These are phyloP conservation scores for Rosa multiflora DNA, from an alignment of 306 rosid genomes.

Conservation along the genomic window DNA sequence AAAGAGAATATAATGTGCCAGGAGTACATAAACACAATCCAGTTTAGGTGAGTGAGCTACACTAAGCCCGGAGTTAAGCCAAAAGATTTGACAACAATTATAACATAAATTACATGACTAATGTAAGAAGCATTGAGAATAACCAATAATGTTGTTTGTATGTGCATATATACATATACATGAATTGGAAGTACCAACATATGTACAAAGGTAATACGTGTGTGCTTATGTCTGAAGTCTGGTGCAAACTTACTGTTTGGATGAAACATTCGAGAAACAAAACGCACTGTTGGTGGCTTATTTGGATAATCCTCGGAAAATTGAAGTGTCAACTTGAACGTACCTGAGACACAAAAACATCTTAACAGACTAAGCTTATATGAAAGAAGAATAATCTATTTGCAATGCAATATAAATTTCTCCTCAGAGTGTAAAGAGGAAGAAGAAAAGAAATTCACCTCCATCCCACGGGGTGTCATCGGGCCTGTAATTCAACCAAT, in stretches of 20 bases:
- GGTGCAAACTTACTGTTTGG: conserved; percentile 77
- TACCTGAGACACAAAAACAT: conserved; percentile 54
- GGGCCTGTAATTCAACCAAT: conserved; percentile 60
- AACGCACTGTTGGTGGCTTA: conserved; percentile 92
- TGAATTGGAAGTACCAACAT: not conserved
- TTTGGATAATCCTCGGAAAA: conserved; percentile 94
- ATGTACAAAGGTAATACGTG: not conserved
- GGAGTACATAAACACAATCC: not conserved
- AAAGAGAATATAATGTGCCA: not conserved
- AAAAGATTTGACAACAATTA: not conserved
- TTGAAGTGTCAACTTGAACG: conserved; percentile 94
- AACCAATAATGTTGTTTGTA: not conserved
- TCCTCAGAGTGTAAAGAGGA: conserved; percentile 6
- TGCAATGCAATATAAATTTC: conserved; percentile 15
- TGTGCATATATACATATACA: not conserved
- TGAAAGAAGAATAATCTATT: conserved; percentile 2
- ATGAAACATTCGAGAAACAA: conserved; percentile 98
- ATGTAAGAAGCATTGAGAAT: not conserved
- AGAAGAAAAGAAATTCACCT: conserved; percentile 51
- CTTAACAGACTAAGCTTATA: conserved; percentile 8
- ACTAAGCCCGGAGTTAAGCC: not conserved
- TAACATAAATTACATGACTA: not conserved
- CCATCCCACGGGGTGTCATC: conserved; percentile 99
- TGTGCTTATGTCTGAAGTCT: not conserved
- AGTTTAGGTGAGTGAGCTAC: not conserved